Evolutionary conservation across 441 rosid genomes (phyloP).

Genomic region (Geranium incanum): DNA sequence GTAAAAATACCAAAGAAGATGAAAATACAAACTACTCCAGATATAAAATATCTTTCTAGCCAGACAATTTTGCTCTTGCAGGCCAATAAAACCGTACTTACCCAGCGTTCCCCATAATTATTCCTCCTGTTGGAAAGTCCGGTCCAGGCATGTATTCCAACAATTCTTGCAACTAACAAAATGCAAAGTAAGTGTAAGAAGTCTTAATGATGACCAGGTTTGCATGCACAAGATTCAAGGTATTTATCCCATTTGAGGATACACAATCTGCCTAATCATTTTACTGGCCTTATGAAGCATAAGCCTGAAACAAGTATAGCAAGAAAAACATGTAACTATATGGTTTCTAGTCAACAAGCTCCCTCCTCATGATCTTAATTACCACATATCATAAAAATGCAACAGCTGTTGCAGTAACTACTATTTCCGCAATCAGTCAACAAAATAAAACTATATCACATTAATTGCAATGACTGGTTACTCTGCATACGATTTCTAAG

Average conservation of each 20-base stretch:
- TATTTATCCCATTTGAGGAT: not conserved
- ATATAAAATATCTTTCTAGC: not conserved
- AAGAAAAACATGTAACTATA: not conserved
- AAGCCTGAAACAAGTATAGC: not conserved
- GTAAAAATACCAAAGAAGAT: not conserved
- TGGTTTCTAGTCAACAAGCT: not conserved
- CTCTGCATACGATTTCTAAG: not conserved
- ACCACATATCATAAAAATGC: not conserved
- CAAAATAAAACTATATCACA: not conserved
- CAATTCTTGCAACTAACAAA: conserved; percentile 76
- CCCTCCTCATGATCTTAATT: not conserved
- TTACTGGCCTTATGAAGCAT: not conserved
- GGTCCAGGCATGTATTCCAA: conserved; percentile 99
- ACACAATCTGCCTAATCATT: not conserved
- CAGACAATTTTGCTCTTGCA: conserved; percentile 1
- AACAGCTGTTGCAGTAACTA: not conserved
- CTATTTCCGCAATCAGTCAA: not conserved
- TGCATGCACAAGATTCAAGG: not conserved
- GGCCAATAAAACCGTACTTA: conserved; percentile 27
- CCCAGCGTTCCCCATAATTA: conserved; percentile 94
- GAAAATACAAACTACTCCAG: not conserved
- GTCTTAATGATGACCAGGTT: not conserved
- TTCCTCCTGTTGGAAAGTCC: conserved; percentile 96
- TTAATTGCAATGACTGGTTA: not conserved
- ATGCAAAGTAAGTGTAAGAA: not conserved